Base-by-base conservation (phyloP, 2,329 filamentous ascomycete genomes). In the Penicillium frequentans region DNA sequence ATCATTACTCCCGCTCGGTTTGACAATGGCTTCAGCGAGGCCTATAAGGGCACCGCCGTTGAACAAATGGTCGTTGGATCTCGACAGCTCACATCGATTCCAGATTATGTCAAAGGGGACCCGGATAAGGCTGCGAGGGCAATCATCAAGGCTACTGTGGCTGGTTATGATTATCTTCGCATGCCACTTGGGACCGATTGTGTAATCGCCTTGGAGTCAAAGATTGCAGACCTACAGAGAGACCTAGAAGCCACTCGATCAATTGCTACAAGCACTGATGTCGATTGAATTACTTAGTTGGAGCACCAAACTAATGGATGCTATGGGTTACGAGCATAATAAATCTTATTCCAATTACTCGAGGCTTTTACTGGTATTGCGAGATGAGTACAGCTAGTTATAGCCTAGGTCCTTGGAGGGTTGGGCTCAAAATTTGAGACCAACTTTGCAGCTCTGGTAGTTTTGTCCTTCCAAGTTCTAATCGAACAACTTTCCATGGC, bases 131-230 rank as follows among this genome's bases (percentile, higher is more conserved):
- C 64, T 2, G 71, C 70, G 2, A 67, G 67, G 50, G 64, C 70
- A 16, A 76, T 79, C 49, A 75, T 75, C 52, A 73, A 77, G 59
- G 71, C 71, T 19, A 69, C 73, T 1, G 16, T 71, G 71, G 3
- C 63, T 65, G 45, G 74, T 71, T 2, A 55, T 68, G 45, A 72
- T 69, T 8, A 71, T n/a, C 51, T 70, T 51, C 59, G 76, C 23
- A 58, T 79, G 26, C 72, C 72, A 4, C 57, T 80, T 27, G 77
- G 77, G 0, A 64, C 63, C 14, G 77, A 80, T 53, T 72, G 69
- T 35, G 64, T 69, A 49, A 31, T 51, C 29, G 60, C 66, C 27
- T 55, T 70, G 29, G 62, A 69, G 35, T 47, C 10, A 2, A 69
- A 60, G 23, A 60, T 60, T 49, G 49, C 7, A 1, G 39, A 48